Percentiles rank a stretch among this genome's conserved stretches.
Conservation (phyloP, 805 yeast genomes). For the Priceomyces melissophilus region DNA sequence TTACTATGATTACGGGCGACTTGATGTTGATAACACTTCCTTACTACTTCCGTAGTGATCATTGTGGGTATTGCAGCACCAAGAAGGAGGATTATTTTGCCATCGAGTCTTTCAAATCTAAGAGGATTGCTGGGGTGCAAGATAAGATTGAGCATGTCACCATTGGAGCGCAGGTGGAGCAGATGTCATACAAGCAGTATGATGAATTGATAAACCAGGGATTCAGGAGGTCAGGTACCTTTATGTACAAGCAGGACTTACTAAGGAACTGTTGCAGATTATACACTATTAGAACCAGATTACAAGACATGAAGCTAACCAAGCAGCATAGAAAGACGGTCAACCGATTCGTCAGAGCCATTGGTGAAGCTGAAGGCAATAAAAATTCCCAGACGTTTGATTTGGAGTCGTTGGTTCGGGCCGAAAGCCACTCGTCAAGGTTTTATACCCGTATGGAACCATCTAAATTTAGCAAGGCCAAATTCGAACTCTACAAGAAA, state of each 20-base stretch:
- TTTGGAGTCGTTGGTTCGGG: conserved; percentile 31
- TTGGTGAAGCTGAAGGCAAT: conserved; percentile 16
- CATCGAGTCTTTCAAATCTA: conserved; percentile 30
- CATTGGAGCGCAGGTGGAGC: conserved; percentile 39
- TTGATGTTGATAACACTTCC: conserved; percentile 42
- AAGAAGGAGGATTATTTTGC: conserved; percentile 37
- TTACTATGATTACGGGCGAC: too few species aligned
- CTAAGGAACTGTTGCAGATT: conserved; percentile 73
- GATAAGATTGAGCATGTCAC: conserved; percentile 15
- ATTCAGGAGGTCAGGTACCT: conserved; percentile 74
- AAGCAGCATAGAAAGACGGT: conserved; percentile 68
- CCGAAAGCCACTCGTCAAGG: conserved; percentile 34
- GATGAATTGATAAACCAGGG: conserved; percentile 69
- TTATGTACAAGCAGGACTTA: conserved; percentile 62
- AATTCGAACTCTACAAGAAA: conserved; percentile 57
- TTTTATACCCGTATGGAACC: conserved; percentile 51
- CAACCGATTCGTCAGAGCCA: conserved; percentile 53
- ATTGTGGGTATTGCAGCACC: conserved; percentile 77
- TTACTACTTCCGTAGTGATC: conserved; percentile 37
- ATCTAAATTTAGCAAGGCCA: conserved; percentile 51
- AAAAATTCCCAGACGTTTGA: conserved; percentile 16
- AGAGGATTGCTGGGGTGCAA: conserved; percentile 6
- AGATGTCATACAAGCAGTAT: conserved; percentile 52
- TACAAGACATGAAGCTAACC: conserved; percentile 41
- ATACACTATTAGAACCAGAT: conserved; percentile 69